Evolutionary conservation across 257 asterid species (phyloP), one percentile per base, ranked within the genome.

Genomic region (Fraxinus pennsylvanica): DNA sequence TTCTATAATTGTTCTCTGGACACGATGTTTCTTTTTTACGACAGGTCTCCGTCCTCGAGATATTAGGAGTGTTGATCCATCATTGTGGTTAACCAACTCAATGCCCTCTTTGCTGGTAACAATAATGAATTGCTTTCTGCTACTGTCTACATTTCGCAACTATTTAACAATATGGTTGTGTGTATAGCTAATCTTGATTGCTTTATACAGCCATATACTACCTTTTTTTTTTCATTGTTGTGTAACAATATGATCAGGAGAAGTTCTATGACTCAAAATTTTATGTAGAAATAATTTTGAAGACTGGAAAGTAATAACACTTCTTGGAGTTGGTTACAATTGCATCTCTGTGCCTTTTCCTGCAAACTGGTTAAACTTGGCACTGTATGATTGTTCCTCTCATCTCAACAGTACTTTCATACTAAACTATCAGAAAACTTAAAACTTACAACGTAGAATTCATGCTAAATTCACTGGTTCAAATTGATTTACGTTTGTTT

Each of bases 11-110:
- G 14, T 61, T 76, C 57, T 80, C 29, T 78, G 71, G 72, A 35
- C 74, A 47, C 74, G 45, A 50, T 10, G 45, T 68, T 25, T 47
- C 45, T 61, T 9, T 57, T n/a, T 57, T 17, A 57, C 29, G 9
- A 21, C 91, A 93, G 99, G 99, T 59, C 93, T 93, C 67, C 96
- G 98, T 52, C 99, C 99, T 68, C 93, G 99, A 68, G 99, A 93
- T 88, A 83, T 93, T 81, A 85, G 99, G 87, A 96, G 99, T 32
- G 99, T 96, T 77, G 99, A 93, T 88, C 99, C 99, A 71, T 92
- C 99, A 45, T 81, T 96, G 93, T 96, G 98, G 99, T 81, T 96
- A 80, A 96, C 96, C 73, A 96, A 96, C 84, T 87, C 97, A 74
- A 96, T 96, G 99, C 98, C 99, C 68, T 82, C 98, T 77, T 87